phyloP scores from a whole-genome alignment of 78 protist genomes.

The Dictyostelium purpureum region DNA sequence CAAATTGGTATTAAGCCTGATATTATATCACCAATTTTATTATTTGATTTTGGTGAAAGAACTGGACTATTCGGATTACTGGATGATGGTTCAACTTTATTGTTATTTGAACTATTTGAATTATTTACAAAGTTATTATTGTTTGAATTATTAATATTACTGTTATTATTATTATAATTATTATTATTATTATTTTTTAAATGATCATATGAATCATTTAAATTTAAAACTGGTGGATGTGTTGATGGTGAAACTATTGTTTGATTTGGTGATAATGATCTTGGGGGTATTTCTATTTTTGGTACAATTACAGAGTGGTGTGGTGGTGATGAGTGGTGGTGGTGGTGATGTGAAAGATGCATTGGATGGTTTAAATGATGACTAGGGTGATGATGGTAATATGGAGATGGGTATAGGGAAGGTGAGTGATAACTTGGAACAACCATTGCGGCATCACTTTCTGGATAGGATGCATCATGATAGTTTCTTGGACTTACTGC shows the following conservation, averaged over 20 bases:
- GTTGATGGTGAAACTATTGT: not conserved
- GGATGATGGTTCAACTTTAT: too few relatives aligned
- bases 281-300: not conserved
- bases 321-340: not conserved
- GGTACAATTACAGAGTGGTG: not conserved
- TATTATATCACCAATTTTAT: constrained; percentile 1
- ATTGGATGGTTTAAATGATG: not conserved
- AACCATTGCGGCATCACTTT: too few relatives aligned
- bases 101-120: too few relatives aligned
- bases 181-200: not conserved
- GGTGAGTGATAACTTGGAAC: not conserved
- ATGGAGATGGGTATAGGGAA: not conserved
- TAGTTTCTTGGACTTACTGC: too few relatives aligned
- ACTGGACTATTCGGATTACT: not conserved
- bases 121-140: not conserved
- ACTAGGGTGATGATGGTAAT: not conserved
- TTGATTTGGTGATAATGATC: not conserved
- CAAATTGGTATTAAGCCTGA: constrained; percentile 7
- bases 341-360: not conserved
- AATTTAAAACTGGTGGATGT: not conserved
- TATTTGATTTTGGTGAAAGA: not conserved
- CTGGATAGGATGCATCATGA: too few relatives aligned
- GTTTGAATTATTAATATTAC: not conserved
- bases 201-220: not conserved
- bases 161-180: too few relatives aligned